These are phyloP conservation scores for Allomyces macrogynus DNA, from an alignment of 192 early-diverging fungal species.

Conservation along the genomic window DNA sequence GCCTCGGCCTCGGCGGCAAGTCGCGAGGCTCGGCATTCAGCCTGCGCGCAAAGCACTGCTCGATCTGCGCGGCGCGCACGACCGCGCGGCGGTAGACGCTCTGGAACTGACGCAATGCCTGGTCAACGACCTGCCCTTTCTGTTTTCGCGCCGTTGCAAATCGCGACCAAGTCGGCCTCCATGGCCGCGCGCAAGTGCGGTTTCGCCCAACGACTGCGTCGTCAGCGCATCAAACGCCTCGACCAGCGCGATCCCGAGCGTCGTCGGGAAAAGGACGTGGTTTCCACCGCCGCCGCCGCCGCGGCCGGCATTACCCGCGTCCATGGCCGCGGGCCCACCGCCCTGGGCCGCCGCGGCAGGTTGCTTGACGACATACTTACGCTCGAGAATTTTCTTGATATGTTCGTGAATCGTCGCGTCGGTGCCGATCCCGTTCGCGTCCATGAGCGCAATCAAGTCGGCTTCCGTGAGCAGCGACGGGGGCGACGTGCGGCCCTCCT, in stretches of 20 bases:
- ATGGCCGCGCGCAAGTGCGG: conserved; percentile 70
- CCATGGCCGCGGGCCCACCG: neutral
- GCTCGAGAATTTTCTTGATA: conserved; percentile 76
- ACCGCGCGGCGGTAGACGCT: neutral
- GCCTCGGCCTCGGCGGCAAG: neutral
- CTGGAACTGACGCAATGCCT: conserved; percentile 18
- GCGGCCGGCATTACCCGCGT: neutral
- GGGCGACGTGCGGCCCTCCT: conserved; percentile 35
- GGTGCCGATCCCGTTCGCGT: conserved; percentile 85
- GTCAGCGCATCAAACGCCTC: conserved; percentile 72
- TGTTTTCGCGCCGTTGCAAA: conserved; percentile 45
- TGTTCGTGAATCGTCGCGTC: conserved; percentile 94
- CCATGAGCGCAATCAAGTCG: conserved; percentile 78
- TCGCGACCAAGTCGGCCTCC: conserved; percentile 54
- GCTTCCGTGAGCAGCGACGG: conserved; percentile 64
- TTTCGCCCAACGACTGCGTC: conserved; percentile 62
- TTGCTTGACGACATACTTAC: conserved; percentile 64
- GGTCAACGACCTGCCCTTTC: conserved; percentile 43
- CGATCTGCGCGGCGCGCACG: neutral
- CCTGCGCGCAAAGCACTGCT: neutral
- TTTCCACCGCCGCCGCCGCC: neutral
- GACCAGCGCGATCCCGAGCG: conserved; percentile 68
- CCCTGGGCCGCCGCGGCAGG: conserved; percentile 1
- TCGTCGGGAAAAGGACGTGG: conserved; percentile 40
- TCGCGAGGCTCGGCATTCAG: neutral